A percentile compares a stretch with the other conserved stretches of the same genome.
These are phyloP conservation scores for Golubevia pallescens DNA, from an alignment of 1,284 basidiomycete species.

Conservation along the genomic window DNA sequence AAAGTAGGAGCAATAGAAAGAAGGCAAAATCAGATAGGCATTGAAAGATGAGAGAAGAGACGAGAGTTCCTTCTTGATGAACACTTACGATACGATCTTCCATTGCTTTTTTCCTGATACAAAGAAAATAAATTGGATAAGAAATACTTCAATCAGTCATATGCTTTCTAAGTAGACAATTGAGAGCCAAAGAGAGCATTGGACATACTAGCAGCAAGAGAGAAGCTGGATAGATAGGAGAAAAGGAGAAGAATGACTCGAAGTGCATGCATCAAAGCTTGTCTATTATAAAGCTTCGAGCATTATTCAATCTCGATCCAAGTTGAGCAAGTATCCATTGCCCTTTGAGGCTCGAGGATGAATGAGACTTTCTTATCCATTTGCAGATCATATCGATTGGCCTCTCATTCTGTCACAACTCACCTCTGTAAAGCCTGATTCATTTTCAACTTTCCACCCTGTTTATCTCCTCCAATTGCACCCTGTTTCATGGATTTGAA, in stretches of 20 bases:
- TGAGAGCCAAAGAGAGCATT: neutral
- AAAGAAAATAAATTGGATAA: neutral
- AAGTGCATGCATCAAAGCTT: neutral
- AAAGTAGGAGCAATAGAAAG: neutral
- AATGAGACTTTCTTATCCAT: too few relatives aligned
- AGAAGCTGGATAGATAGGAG: neutral
- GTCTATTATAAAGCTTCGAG: neutral
- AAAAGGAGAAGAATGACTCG: neutral
- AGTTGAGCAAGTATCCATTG: neutral
- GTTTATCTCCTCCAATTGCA: neutral
- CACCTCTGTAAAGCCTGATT: neutral
- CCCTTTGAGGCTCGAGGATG: too few relatives aligned
- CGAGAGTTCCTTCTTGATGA: neutral
- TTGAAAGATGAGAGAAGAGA: neutral
- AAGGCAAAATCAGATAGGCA: neutral
- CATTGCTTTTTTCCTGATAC: neutral
- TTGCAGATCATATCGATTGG: too few relatives aligned
- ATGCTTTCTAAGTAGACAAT: neutral
- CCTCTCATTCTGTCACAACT: neutral
- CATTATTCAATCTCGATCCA: neutral
- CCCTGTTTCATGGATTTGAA: constrained; percentile 2
- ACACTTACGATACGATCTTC: neutral
- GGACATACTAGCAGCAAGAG: neutral
- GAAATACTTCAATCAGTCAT: too few relatives aligned
- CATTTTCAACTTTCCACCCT: neutral